Evolutionary conservation across 176 grass and related monocot species (phyloP).

Genomic region (Hordeum marinum): DNA sequence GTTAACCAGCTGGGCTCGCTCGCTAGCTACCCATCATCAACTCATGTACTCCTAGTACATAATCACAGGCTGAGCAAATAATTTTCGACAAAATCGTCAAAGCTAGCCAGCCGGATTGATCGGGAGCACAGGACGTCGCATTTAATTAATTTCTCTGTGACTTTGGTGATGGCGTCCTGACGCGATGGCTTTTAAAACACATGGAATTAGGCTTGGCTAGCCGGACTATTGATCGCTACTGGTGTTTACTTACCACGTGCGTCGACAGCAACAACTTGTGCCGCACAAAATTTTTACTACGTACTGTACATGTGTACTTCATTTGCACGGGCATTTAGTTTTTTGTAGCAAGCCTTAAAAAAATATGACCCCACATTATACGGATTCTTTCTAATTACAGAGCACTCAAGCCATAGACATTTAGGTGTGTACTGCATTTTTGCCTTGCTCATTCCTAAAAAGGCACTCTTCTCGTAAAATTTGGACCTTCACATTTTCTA

Average conservation of each 20-base stretch:
- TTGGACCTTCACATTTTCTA: too few species aligned
- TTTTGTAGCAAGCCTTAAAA: too few species aligned
- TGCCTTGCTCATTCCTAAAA: too few species aligned
- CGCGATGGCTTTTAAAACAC: neutral
- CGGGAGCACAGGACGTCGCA: neutral
- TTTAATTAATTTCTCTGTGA: neutral
- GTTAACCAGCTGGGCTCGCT: neutral
- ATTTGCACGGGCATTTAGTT: too few species aligned
- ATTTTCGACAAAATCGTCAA: neutral
- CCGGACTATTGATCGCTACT: neutral
- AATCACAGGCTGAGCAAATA: too few species aligned
- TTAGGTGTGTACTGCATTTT: too few species aligned
- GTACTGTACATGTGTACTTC: too few species aligned
- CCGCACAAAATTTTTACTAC: too few species aligned
- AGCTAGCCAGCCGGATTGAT: neutral
- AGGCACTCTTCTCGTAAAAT: accelerated
- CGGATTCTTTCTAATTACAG: neutral
- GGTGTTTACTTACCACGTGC: neutral
- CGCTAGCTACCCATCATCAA: too few species aligned
- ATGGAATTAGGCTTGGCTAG: neutral
- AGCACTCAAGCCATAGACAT: too few species aligned
- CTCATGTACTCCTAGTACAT: too few species aligned
- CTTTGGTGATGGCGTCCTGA: neutral
- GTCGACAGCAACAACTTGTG: neutral
- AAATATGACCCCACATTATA: neutral